phyloP scores from a whole-genome alignment of 2,329 filamentous ascomycete species.

The Fusarium udum region DNA sequence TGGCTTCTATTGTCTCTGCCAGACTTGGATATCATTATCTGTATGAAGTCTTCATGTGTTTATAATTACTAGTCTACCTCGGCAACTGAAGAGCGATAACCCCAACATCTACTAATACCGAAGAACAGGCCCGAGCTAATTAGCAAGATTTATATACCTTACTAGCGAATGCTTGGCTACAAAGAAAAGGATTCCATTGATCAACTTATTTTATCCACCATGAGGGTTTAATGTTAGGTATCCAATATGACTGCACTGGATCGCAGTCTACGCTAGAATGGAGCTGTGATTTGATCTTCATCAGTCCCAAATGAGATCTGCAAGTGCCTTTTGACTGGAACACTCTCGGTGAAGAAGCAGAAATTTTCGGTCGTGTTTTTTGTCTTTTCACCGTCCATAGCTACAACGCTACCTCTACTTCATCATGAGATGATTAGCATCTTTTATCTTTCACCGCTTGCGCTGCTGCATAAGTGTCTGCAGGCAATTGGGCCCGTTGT shows the following conservation, averaged over 20 bases:
- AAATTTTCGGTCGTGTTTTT: not conserved
- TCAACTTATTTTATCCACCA: conserved; percentile 21
- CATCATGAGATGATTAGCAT: conserved; percentile 19
- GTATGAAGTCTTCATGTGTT: not conserved
- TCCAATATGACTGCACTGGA: conserved; percentile 18
- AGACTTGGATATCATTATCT: not conserved
- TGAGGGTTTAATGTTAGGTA: conserved; percentile 13
- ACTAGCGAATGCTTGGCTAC: conserved; percentile 7
- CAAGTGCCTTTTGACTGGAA: conserved; percentile 9
- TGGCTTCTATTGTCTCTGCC: not conserved
- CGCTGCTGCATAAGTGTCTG: conserved; percentile 36
- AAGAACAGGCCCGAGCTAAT: not conserved
- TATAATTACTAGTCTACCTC: conserved; percentile 14
- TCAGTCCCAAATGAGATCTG: conserved; percentile 25
- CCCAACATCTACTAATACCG: not conserved
- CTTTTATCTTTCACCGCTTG: conserved; percentile 40
- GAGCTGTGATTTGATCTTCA: conserved; percentile 22
- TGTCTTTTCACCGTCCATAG: not conserved
- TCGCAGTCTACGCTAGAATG: conserved; percentile 24
- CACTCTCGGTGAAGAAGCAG: conserved; percentile 5
- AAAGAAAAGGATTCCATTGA: conserved; percentile 14
- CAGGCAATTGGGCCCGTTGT: conserved; percentile 27
- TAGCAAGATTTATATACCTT: not conserved
- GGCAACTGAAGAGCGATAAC: conserved; percentile 13
- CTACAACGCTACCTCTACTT: conserved; percentile 10